Evolutionary conservation across 306 rosid genomes (phyloP), one percentile per base, ranked within the genome.

Genomic region (Fagus crenata): DNA sequence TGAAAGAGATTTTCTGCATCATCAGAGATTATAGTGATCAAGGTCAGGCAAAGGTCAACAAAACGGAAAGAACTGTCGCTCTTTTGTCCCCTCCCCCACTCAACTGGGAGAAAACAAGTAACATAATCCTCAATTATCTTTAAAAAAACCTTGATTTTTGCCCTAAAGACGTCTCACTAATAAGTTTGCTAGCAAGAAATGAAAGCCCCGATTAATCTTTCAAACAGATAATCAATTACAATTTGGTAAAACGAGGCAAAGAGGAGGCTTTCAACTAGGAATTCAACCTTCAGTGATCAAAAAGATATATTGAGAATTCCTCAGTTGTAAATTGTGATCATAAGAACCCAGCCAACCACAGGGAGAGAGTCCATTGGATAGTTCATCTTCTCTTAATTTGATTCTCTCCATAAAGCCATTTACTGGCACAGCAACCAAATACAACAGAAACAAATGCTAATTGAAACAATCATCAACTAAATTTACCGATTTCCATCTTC

Each of bases 401-500:
- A 78, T 78, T 81, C 64, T 78, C 76, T 79, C 85, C 72, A 5
- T 53, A 75, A 84, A 41, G 87, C 86, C 89, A 82, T 84, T 71
- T 73, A 14, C 76, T 3, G 83, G 78, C 60, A 54, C 76, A 80
- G 43, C 82, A 85, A 73, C 80, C 73, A 59, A 77, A 77, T 42
- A 81, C 71, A 73, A 74, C 80, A 46, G 70, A 76, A 68, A 53
- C 81, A 58, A 37, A 43, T 46, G 72, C 73, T 65, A 31, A 32
- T 32, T 39, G 12, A 64, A 71, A 71, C 75, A 67, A 67, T 64
- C 49, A 59, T 92, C 85, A 96, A 80, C 78, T 91, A 53, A 93
- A 93, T 87, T 96, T 96, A 43, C 99, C 97, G 9, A 96, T 75
- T 85, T 96, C 98, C 93, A 96, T 96, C 89, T 96, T 96, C 90